Conservation (phyloP, 2,329 filamentous ascomycete genomes). For the Tolypocladium paradoxum region DNA sequence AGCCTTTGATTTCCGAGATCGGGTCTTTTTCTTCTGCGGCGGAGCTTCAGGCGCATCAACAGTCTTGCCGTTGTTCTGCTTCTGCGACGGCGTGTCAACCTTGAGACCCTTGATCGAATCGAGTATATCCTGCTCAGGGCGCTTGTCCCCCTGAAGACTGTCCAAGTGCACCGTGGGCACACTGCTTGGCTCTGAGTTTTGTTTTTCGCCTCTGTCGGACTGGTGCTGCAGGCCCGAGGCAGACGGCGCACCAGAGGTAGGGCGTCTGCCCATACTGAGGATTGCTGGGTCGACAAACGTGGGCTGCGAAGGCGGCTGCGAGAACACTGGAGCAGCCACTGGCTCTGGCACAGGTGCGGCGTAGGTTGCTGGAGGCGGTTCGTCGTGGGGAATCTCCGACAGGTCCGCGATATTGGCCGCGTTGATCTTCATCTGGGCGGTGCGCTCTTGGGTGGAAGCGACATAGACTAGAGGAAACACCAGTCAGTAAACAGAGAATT, state of each 20-base stretch:
- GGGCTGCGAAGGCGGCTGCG: slow-evolving; percentile 20
- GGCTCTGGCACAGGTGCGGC: slow-evolving; percentile 13
- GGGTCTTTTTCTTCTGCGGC: slow-evolving; percentile 20
- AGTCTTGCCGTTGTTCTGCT: slow-evolving; percentile 9
- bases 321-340: slow-evolving; percentile 13
- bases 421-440: slow-evolving; percentile 32
- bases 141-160: slow-evolving; percentile 4
- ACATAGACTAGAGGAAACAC: slow-evolving; percentile 23
- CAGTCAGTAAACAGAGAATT: background rate
- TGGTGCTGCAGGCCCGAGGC: slow-evolving; percentile 7
- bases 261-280: slow-evolving; percentile 50
- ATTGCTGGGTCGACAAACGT: slow-evolving; percentile 75
- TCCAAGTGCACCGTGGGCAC: background rate
- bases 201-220: slow-evolving; percentile 2
- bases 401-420: slow-evolving; percentile 35
- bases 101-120: slow-evolving; percentile 16
- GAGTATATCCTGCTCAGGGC: slow-evolving; percentile 13
- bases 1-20: slow-evolving; percentile 19
- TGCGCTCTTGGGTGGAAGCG: slow-evolving; percentile 30
- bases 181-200: background rate
- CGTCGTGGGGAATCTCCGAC: slow-evolving; percentile 24
- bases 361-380: slow-evolving; percentile 16
- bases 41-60: slow-evolving; percentile 11
- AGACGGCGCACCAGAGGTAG: slow-evolving; percentile 18
- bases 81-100: slow-evolving; percentile 8